Percentiles rank a stretch among this genome's conserved stretches.
These are phyloP conservation scores for Simplicillium sp. DNA, from an alignment of 2,329 filamentous ascomycete species.

Conservation along the genomic window DNA sequence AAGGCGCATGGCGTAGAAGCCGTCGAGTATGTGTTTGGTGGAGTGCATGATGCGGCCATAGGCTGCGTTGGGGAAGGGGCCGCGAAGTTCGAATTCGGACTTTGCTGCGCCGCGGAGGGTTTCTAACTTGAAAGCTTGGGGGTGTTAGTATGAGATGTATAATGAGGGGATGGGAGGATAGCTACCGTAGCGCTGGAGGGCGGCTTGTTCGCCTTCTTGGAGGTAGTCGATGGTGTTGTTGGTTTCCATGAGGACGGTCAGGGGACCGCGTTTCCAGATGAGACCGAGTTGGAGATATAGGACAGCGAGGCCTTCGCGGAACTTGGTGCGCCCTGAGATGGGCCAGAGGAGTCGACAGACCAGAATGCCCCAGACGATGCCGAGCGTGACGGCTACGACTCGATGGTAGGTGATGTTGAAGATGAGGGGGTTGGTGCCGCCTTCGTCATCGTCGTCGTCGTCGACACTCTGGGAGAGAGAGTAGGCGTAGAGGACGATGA, in stretches of 20 bases:
- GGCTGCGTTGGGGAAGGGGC: conserved; percentile 70
- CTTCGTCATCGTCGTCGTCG: conserved; percentile 71
- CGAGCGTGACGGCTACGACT: conserved; percentile 69
- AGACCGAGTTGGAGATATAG: conserved; percentile 85
- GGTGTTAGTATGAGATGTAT: conserved; percentile 5
- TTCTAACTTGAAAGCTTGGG: conserved; percentile 57
- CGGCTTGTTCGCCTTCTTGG: conserved; percentile 77
- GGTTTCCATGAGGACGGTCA: conserved; percentile 50
- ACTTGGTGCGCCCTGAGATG: conserved; percentile 72
- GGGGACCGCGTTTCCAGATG: conserved; percentile 83
- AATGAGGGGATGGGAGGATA: not conserved
- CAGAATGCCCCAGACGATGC: conserved; percentile 79
- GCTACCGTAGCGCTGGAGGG: conserved; percentile 66
- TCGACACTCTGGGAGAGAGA: conserved; percentile 67
- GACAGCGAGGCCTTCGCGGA: conserved; percentile 75
- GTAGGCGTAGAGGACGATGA: conserved; percentile 84
- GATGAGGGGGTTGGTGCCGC: conserved; percentile 70
- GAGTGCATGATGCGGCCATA: conserved; percentile 68
- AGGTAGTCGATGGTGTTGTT: conserved; percentile 56
- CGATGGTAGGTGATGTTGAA: conserved; percentile 76
- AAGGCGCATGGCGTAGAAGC: conserved; percentile 93
- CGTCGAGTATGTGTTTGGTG: conserved; percentile 78
- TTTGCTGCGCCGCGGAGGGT: conserved; percentile 61
- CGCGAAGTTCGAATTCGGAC: conserved; percentile 82
- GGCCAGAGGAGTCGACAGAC: conserved; percentile 83